Base-by-base conservation (phyloP, 805 yeast genomes). In the Komagataella ulmi region DNA sequence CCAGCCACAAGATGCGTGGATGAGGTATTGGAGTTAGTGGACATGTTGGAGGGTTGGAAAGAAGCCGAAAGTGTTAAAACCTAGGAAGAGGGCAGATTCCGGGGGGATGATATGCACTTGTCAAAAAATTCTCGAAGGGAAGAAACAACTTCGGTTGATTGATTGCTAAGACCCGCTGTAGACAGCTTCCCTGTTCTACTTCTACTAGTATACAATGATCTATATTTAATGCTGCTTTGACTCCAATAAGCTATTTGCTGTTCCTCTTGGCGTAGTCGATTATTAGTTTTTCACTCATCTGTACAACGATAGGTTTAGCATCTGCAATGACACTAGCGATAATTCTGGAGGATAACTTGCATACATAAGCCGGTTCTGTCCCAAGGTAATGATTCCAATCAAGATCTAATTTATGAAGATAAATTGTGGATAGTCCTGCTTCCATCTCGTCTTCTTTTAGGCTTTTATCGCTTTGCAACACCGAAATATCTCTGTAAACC, bases 1-100 rank as follows among this genome's bases (percentile, higher is more conserved):
- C 97, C 98, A 1, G 96, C 86, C 14, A 79, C 58, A 7, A 88
- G 65, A 65, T 89, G 96, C 1, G 74, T 65, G 6, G 63, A 51
- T 2, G 66, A 44, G 23, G 45, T 50, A 10, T 30, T 30, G 40
- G 40, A 30, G 40, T 30, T 30, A 30, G 7, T 30, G 40, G 40
- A 30, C 40, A 30, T 30, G 40, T 14, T 30, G 40, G 40, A 30
- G 40, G 40, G 40, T 30, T 14, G 40, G 6, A 30, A 30, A 30
- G 14, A 14, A 30, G 14, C 40, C 14, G 14, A 10, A 12, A 3
- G 14, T 4, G 40, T 30, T 30, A 14, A 8, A 14, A 8, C 40
- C 40, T 30, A 10, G 12, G 40, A 10, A 30, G 14, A 30, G 40
- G 40, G 14, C 40, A 30, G 40, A 30, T 30, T 30, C 40, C 40